Evolutionary conservation across 192 early-diverging fungal genomes (phyloP), one percentile per base, ranked within the genome.

Genomic region (Chytriomyces sp.): DNA sequence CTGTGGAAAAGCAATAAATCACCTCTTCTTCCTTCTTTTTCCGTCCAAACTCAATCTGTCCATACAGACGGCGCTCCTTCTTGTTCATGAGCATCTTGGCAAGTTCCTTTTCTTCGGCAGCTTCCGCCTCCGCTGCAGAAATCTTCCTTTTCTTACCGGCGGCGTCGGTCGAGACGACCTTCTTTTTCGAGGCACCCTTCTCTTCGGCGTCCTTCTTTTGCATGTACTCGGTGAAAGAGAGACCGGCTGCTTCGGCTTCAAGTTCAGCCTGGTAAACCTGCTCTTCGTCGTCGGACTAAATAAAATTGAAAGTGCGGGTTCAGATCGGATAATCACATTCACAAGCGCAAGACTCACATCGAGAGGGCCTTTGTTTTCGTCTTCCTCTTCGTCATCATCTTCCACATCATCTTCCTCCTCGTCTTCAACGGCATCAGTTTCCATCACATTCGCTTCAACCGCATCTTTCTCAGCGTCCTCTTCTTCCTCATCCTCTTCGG

Each of bases 1-100:
- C 53, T n/a, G 20, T 13, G 53, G 53, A 20, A 1, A 13, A 20
- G 5, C 64, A 43, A 26, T 26, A 23, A 74, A 74, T 75, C 45
- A 81, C 92, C 82, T 91, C 89, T 62, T 85, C 90, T 45, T 85
- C 83, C 82, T 92, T 92, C 81, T 89, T 84, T 64, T 93, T 80
- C 71, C 91, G 91, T 45, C 91, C 88, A 63, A 89, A 90, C 76
- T 94, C 85, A 75, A 96, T 94, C 84, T 91, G 89, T 71, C 83
- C 83, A 79, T 94, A 94, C 63, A 96, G 79, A 69, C 90, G 92
- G 77, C 87, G 86, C 70, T 96, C 91, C 80, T 90, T 93, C 84
- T 92, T 93, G 46, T 83, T 86, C 94, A 96, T 96, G 93, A 96
- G 93, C 68, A 93, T 92, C 78, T 87, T 93, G 60, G 89, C 87